These are phyloP conservation scores for Hymenoscyphus infarciens DNA, from an alignment of 2,329 filamentous ascomycete genomes.

Conservation along the genomic window DNA sequence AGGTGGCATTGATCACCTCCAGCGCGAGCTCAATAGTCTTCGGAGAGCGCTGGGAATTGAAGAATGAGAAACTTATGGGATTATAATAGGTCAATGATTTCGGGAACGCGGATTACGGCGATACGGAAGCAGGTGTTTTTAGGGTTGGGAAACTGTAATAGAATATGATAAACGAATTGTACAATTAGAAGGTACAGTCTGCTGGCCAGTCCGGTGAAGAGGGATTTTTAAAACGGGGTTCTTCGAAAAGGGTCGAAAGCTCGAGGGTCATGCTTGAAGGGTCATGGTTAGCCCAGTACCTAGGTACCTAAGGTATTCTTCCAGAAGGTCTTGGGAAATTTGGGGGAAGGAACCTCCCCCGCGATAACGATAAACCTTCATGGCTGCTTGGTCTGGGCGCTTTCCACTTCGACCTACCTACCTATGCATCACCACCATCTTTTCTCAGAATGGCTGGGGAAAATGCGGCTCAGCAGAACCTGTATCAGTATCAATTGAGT, in stretches of 20 bases:
- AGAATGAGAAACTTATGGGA: conserved; percentile 20
- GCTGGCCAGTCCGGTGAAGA: background rate
- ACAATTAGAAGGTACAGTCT: background rate
- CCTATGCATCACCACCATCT: conserved; percentile 3
- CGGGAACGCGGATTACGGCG: background rate
- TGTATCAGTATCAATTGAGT: conserved; percentile 9
- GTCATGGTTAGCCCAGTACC: no score
- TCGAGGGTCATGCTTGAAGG: background rate
- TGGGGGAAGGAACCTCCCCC: conserved; percentile 1
- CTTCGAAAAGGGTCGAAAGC: no score
- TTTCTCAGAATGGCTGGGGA: conserved; percentile 9
- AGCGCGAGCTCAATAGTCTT: conserved; percentile 30
- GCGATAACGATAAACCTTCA: conserved; percentile 11
- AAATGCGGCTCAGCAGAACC: conserved; percentile 7
- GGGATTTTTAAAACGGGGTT: background rate
- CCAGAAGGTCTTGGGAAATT: conserved; percentile 1
- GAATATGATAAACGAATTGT: conserved; percentile 6
- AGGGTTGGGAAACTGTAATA: conserved; percentile 1
- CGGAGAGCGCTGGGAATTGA: conserved; percentile 34
- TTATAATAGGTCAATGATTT: conserved; percentile 5
- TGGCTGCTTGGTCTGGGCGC: conserved; percentile 2
- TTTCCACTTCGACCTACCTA: background rate
- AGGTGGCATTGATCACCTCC: conserved; percentile 34
- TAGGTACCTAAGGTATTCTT: background rate
- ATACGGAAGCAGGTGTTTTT: conserved; percentile 3